Evolutionary conservation across 768 basidiomycete species (phyloP).

Genomic region (Termitomyces sp.): DNA sequence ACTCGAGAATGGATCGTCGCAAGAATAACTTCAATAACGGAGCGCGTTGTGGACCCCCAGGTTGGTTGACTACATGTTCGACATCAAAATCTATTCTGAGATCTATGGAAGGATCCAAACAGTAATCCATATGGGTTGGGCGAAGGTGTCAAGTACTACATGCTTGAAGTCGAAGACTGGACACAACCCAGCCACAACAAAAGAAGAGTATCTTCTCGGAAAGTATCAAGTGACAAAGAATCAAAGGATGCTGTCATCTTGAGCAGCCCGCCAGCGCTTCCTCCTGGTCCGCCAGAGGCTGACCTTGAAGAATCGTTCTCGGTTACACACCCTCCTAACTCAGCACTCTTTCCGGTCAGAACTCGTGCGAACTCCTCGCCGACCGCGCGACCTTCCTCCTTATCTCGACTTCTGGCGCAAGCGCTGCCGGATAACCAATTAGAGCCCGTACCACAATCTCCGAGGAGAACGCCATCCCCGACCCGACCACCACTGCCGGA

Average conservation of each 20-base stretch:
- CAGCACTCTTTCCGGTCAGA: slow-evolving; percentile 60
- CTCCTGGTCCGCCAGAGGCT: slow-evolving; percentile 59
- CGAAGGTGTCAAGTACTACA: slow-evolving; percentile 88
- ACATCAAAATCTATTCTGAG: slow-evolving; percentile 2
- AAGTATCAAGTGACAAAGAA: slow-evolving; percentile 38
- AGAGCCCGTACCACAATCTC: slow-evolving; percentile 19
- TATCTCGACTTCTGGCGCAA: slow-evolving; percentile 76
- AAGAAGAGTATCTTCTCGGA: slow-evolving; percentile 49
- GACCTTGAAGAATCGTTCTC: slow-evolving; percentile 73
- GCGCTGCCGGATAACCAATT: slow-evolving; percentile 42
- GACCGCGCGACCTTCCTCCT: slow-evolving; percentile 67
- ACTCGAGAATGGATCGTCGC: slow-evolving; percentile 94
- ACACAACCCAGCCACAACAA: slow-evolving; percentile 69
- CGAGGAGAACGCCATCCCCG: slow-evolving; percentile 27
- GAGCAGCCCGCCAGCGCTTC: slow-evolving; percentile 35
- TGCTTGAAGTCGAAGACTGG: slow-evolving; percentile 94
- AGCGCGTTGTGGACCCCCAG: slow-evolving; percentile 76
- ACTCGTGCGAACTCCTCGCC: slow-evolving; percentile 64
- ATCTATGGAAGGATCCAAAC: slow-evolving; percentile 53
- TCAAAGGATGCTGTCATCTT: slow-evolving; percentile 28
- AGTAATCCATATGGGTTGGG: slow-evolving; percentile 89
- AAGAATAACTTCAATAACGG: slow-evolving; percentile 82
- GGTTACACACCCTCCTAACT: slow-evolving; percentile 58
- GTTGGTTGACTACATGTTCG: slow-evolving; percentile 30
- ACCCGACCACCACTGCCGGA: slow-evolving; percentile 27